Conservation (phyloP, 208 protist genomes). For the Acanthamoeba polyphaga region DNA sequence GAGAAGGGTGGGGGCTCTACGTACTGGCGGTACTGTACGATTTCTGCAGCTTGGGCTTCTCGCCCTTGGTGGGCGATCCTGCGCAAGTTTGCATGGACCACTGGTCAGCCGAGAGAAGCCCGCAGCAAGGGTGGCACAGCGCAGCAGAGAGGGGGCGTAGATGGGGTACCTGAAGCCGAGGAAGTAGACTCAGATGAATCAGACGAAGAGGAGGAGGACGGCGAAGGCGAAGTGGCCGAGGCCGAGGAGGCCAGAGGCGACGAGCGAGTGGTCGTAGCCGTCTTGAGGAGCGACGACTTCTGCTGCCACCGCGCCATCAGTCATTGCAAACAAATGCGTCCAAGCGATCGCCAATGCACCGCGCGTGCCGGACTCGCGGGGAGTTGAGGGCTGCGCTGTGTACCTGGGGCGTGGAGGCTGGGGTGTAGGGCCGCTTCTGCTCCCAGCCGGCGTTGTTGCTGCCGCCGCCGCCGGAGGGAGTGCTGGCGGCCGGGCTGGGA, state of each 20-base stretch:
- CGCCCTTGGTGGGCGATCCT: neutral
- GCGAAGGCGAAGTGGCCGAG: neutral
- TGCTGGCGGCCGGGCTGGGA: neutral
- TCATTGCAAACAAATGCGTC: neutral
- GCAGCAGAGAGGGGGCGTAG: neutral
- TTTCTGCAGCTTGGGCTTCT: neutral
- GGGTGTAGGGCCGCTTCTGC: neutral
- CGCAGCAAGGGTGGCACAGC: neutral
- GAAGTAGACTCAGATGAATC: neutral
- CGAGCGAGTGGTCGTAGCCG: neutral
- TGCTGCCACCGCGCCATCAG: neutral
- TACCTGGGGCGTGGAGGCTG: neutral
- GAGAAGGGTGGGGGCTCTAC: neutral
- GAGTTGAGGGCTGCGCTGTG: neutral
- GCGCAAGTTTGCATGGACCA: no score
- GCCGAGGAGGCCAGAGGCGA: neutral
- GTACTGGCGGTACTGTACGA: constrained; percentile 1
- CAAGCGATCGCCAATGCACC: neutral
- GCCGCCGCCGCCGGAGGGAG: neutral
- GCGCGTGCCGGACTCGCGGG: neutral
- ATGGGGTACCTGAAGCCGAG: neutral
- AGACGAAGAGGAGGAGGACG: neutral
- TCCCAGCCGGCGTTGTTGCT: neutral
- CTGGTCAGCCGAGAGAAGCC: no score
- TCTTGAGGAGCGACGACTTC: neutral